phyloP scores from a whole-genome alignment of 106 monocot genomes.

The Alisma plantagoaquatica region DNA sequence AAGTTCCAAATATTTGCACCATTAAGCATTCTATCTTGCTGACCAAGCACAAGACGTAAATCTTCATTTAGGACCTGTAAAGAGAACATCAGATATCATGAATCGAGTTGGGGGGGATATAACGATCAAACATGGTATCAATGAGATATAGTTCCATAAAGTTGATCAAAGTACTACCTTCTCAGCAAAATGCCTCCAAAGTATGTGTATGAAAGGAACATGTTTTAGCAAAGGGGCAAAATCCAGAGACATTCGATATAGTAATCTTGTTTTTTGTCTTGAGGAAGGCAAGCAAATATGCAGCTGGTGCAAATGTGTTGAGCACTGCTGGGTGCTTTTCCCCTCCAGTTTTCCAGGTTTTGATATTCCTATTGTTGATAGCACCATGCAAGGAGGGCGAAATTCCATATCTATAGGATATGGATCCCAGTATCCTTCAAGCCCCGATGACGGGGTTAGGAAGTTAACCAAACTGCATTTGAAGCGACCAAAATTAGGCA shows the following conservation, averaged over 20 bases:
- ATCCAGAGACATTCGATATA: conserved; percentile 96
- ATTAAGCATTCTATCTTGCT: conserved; percentile 89
- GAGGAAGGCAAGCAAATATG: conserved; percentile 92
- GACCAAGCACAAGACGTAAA: conserved; percentile 77
- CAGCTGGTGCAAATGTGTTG: conserved; percentile 92
- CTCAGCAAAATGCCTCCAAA: conserved; percentile 92
- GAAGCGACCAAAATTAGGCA: background rate
- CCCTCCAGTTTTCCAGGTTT: conserved; percentile 95
- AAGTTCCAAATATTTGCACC: conserved; percentile 93
- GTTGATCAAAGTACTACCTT: conserved; percentile 36
- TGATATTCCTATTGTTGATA: conserved; percentile 94
- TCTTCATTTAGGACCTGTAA: conserved; percentile 94
- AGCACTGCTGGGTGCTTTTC: conserved; percentile 55
- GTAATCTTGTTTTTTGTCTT: conserved; percentile 77
- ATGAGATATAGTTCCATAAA: too few relatives aligned
- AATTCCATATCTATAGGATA: conserved; percentile 99
- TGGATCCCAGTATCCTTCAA: conserved; percentile 98
- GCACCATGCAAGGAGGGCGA: conserved; percentile 86
- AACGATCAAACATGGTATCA: background rate
- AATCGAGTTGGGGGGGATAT: background rate
- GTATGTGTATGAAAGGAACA: conserved; percentile 70
- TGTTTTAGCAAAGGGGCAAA: conserved; percentile 89
- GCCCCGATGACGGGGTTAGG: conserved; percentile 78
- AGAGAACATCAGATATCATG: background rate
- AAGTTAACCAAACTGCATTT: conserved; percentile 90